Conservation (phyloP, 192 early-diverging fungal species). For the Linderina pennispora region DNA sequence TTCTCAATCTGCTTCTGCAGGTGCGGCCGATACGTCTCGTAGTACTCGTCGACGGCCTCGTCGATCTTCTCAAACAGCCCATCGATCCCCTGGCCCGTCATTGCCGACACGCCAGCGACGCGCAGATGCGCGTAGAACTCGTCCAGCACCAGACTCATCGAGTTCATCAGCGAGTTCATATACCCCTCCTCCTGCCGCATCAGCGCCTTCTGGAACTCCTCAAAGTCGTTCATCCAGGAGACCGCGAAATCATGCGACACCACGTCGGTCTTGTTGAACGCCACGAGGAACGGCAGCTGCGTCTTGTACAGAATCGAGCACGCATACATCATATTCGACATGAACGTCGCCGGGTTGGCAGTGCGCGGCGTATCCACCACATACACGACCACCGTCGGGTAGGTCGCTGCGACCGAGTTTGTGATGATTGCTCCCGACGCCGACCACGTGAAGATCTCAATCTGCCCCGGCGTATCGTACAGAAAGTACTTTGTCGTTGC, state of each 20-base stretch:
- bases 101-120: constrained; percentile 83
- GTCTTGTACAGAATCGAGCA: constrained; percentile 97
- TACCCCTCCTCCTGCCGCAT: constrained; percentile 72
- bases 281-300: constrained; percentile 89
- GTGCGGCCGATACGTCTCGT: constrained; percentile 80
- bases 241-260: constrained; percentile 84
- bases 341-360: constrained; percentile 88
- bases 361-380: constrained; percentile 96
- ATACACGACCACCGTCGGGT: constrained; percentile 88
- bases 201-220: constrained; percentile 84
- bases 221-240: constrained; percentile 97
- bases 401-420: constrained; percentile 82
- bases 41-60: constrained; percentile 79
- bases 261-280: constrained; percentile 96
- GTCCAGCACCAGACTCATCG: constrained; percentile 94
- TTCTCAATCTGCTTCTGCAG: constrained; percentile 67
- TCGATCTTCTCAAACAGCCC: constrained; percentile 80
- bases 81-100: constrained; percentile 89
- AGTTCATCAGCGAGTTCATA: constrained; percentile 89
- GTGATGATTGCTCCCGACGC: constrained; percentile 95
- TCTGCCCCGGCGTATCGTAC: constrained; percentile 96
- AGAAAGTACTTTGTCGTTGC: constrained; percentile 57
- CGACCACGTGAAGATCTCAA: constrained; percentile 99
- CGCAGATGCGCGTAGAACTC: constrained; percentile 87
- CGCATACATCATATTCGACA: constrained; percentile 99